phyloP scores from a whole-genome alignment of 2,329 filamentous ascomycete species.

The Exophiala lecanii-corni region DNA sequence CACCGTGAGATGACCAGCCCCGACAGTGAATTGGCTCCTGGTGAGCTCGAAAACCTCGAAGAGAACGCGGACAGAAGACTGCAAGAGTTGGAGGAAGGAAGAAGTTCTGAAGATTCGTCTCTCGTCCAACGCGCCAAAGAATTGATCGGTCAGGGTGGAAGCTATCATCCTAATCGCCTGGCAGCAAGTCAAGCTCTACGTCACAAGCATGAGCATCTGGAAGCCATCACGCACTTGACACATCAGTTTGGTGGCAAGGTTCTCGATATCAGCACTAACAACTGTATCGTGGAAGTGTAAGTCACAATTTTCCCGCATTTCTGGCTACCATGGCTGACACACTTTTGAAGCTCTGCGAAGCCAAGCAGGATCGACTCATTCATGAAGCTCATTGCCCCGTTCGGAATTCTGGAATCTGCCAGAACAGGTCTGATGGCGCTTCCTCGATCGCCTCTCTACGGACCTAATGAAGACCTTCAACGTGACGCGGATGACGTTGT shows the following conservation, averaged over 20 bases:
- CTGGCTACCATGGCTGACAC: conserved; percentile 13
- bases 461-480: conserved; percentile 64
- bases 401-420: conserved; percentile 93
- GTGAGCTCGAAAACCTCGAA: conserved; percentile 34
- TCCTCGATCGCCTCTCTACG: conserved; percentile 82
- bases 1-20: conserved; percentile 79
- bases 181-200: conserved; percentile 82
- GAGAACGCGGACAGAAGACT: conserved; percentile 24
- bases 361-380: conserved; percentile 92
- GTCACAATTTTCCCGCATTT: conserved; percentile 35
- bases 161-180: conserved; percentile 88
- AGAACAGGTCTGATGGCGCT: conserved; percentile 95
- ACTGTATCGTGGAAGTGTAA: conserved; percentile 96
- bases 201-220: conserved; percentile 95
- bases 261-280: conserved; percentile 94
- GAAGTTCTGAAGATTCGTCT: conserved; percentile 24
- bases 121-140: conserved; percentile 24
- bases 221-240: conserved; percentile 91
- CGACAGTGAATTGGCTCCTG: conserved; percentile 32
- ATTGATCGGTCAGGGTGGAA: conserved; percentile 36
- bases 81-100: conserved; percentile 37
- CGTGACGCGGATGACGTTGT: conserved; percentile 95
- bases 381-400: conserved; percentile 89
- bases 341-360: conserved; percentile 73
- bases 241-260: conserved; percentile 99